Evolutionary conservation across 2,329 filamentous ascomycete species (phyloP).

Genomic region (Hypoxylon sp.): DNA sequence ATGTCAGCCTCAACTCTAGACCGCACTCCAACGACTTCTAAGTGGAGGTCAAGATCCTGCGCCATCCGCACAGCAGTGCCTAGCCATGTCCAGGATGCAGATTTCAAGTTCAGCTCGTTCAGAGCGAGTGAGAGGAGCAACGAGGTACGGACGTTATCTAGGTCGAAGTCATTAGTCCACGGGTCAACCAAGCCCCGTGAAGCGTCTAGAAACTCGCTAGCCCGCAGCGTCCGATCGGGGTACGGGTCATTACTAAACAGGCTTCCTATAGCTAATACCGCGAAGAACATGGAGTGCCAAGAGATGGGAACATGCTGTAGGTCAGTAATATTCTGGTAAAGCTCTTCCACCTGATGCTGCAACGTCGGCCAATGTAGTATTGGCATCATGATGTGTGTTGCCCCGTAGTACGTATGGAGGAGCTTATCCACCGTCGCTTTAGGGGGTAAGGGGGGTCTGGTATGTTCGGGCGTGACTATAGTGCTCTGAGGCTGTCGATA

Average conservation of each 20-base stretch:
- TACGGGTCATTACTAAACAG: slow-evolving; percentile 74
- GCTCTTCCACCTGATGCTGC: slow-evolving; percentile 77
- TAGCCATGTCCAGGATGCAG: slow-evolving; percentile 87
- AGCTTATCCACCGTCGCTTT: slow-evolving; percentile 78
- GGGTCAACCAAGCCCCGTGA: slow-evolving; percentile 79
- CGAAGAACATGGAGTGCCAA: slow-evolving; percentile 85
- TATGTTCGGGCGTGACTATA: slow-evolving; percentile 60
- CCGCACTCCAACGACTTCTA: slow-evolving; percentile 76
- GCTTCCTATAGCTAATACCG: slow-evolving; percentile 84
- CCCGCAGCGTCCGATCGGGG: slow-evolving; percentile 64
- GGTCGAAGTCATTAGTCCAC: slow-evolving; percentile 81
- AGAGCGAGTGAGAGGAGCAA: slow-evolving; percentile 83
- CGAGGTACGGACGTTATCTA: slow-evolving; percentile 80
- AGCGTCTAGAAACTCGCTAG: slow-evolving; percentile 76
- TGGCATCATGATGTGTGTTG: slow-evolving; percentile 84
- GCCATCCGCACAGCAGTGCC: slow-evolving; percentile 82
- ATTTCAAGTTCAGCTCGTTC: slow-evolving; percentile 87
- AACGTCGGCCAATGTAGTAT: slow-evolving; percentile 92
- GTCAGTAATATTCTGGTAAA: slow-evolving; percentile 76
- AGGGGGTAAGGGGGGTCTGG: slow-evolving; percentile 75
- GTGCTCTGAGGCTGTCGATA: slow-evolving; percentile 66
- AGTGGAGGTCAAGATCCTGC: slow-evolving; percentile 85
- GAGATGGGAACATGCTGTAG: slow-evolving; percentile 72
- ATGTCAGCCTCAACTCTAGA: slow-evolving; percentile 85
- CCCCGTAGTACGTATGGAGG: slow-evolving; percentile 79